Percentiles rank a stretch among this genome's conserved stretches.
phyloP scores from a whole-genome alignment of 176 grass and related monocot genomes.

The Triticum monococcum region DNA sequence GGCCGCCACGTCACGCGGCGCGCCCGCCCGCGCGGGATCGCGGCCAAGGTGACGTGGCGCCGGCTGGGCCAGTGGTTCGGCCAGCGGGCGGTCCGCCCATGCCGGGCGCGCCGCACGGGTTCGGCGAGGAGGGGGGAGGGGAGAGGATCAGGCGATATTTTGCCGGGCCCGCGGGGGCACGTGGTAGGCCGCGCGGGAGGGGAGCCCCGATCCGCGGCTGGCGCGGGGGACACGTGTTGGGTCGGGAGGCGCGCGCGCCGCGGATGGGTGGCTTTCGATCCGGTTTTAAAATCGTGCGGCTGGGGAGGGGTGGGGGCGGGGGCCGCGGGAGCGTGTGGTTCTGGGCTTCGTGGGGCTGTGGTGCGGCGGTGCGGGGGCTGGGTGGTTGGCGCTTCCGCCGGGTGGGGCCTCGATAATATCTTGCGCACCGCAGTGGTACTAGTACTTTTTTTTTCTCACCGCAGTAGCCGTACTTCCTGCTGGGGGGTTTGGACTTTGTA shows the following conservation, averaged over 20 bases:
- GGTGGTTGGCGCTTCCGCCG: constrained; percentile 7
- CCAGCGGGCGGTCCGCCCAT: constrained; percentile 6
- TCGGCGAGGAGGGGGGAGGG: too few relatives aligned
- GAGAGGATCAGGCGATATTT: constrained; percentile 36
- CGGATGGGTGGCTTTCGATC: constrained; percentile 1
- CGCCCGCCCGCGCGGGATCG: neutral
- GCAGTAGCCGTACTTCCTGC: neutral
- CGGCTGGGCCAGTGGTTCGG: constrained; percentile 22
- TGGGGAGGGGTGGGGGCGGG: neutral
- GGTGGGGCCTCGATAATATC: constrained; percentile 34
- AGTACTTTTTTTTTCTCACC: too few relatives aligned
- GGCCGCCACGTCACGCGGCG: constrained; percentile 46
- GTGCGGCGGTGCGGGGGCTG: neutral
- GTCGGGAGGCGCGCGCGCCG: neutral
- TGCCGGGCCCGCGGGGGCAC: constrained; percentile 13
- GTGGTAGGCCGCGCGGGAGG: constrained; percentile 24
- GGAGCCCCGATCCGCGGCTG: constrained; percentile 1
- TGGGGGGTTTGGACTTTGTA: too few relatives aligned
- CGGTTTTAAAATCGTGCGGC: neutral
- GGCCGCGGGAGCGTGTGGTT: neutral
- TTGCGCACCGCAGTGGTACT: neutral
- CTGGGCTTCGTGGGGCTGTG: neutral
- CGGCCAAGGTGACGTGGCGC: constrained; percentile 32
- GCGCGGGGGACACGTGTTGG: neutral
- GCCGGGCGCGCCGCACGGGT: neutral